Evolutionary conservation across 2,329 filamentous ascomycete species (phyloP).

Genomic region (Colletotrichum musae): DNA sequence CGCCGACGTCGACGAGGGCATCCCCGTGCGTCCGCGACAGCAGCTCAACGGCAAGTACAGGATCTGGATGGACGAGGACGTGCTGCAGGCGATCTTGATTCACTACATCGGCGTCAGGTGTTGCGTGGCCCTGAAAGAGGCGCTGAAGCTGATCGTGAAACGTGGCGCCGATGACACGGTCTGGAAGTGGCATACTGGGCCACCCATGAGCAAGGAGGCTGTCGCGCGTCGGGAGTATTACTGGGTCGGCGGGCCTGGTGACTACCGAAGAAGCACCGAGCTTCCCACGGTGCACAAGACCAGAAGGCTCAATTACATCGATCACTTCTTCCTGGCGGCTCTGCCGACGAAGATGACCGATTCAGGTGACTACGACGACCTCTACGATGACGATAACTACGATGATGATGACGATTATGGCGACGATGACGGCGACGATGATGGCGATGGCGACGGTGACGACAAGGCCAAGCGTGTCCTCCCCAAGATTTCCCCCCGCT

Average conservation of each 20-base stretch:
- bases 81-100: constrained; percentile 65
- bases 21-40: constrained; percentile 60
- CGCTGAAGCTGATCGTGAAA: constrained; percentile 50
- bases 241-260: constrained; percentile 45
- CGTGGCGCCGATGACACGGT: constrained; percentile 48
- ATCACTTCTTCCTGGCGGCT: constrained; percentile 2
- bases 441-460: too few relatives aligned
- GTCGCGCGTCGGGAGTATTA: constrained; percentile 53
- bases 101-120: constrained; percentile 63
- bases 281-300: neutral
- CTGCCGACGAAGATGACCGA: neutral
- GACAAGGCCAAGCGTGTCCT: too few relatives aligned
- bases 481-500: too few relatives aligned
- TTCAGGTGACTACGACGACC: neutral
- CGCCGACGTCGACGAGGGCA: constrained; percentile 48
- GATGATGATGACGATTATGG: constrained; percentile 8
- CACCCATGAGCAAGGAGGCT: neutral
- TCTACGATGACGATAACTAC: neutral
- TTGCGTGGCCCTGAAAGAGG: constrained; percentile 55
- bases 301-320: neutral
- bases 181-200: constrained; percentile 22
- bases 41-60: constrained; percentile 65
- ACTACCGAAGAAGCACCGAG: neutral
- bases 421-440: constrained; percentile 10
- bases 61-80: constrained; percentile 67